phyloP scores from a whole-genome alignment of 768 basidiomycete species.

The Kondoa subrosea region DNA sequence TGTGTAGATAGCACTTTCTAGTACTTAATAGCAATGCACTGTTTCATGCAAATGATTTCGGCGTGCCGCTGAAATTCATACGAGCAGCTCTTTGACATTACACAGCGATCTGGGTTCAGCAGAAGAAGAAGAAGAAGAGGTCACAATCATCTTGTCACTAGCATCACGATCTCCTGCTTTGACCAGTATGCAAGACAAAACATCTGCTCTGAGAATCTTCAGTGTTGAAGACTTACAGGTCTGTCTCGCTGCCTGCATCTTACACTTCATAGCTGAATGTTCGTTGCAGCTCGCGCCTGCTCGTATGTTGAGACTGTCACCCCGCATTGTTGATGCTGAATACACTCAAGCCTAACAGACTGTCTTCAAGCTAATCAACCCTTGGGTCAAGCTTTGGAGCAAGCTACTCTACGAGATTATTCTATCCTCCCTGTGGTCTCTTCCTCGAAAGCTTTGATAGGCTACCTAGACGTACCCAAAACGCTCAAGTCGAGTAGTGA shows the following conservation, averaged over 20 bases:
- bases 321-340: background rate
- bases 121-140: too few relatives aligned
- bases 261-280: background rate
- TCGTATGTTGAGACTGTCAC: background rate
- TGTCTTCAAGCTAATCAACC: background rate
- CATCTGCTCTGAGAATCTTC: background rate
- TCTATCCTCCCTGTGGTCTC: background rate
- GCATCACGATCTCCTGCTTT: too few relatives aligned
- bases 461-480: background rate
- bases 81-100: too few relatives aligned
- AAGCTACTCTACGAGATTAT: background rate
- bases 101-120: too few relatives aligned
- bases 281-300: background rate
- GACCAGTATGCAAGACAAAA: too few relatives aligned
- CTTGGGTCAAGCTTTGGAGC: background rate
- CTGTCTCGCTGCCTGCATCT: background rate
- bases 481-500: background rate
- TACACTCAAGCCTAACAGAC: background rate
- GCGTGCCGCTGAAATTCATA: too few relatives aligned
- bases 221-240: background rate
- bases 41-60: too few relatives aligned
- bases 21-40: too few relatives aligned
- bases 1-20: too few relatives aligned
- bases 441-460: background rate
- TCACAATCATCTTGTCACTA: too few relatives aligned